Evolutionary conservation across 2,329 filamentous ascomycete species (phyloP).

Genomic region (Coniochaeta sp.): DNA sequence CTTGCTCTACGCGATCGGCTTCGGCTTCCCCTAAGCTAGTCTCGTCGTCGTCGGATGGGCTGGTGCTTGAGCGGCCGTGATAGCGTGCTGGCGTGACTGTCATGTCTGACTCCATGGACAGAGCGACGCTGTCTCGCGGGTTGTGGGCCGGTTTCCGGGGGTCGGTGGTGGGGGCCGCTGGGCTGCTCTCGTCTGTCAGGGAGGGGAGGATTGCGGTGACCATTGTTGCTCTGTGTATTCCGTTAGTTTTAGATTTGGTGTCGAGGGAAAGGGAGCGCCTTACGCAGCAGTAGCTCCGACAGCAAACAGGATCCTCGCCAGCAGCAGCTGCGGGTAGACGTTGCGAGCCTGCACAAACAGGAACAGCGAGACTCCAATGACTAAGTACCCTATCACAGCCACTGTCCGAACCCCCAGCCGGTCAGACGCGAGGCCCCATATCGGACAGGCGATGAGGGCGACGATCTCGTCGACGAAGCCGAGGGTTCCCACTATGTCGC

Average conservation of each 20-base stretch:
- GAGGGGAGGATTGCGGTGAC: conserved; percentile 88
- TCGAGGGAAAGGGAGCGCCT: too few species aligned
- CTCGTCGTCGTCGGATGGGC: neutral
- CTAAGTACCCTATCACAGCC: conserved; percentile 69
- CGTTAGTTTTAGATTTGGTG: too few species aligned
- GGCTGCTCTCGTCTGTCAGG: conserved; percentile 45
- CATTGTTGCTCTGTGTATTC: conserved; percentile 67
- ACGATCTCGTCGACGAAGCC: conserved; percentile 82
- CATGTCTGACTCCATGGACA: conserved; percentile 65
- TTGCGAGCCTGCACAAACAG: conserved; percentile 80
- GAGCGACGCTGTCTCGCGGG: conserved; percentile 51
- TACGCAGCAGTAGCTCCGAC: conserved; percentile 83
- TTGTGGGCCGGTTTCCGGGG: conserved; percentile 28
- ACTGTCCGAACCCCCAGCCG: conserved; percentile 67
- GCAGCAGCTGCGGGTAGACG: conserved; percentile 80
- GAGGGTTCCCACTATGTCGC: conserved; percentile 75
- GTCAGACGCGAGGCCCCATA: conserved; percentile 74
- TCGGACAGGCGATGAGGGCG: conserved; percentile 70
- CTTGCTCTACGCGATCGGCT: conserved; percentile 13
- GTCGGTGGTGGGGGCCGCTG: conserved; percentile 12
- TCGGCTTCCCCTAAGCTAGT: conserved; percentile 5
- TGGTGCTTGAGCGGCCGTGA: conserved; percentile 7
- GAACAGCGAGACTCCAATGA: conserved; percentile 71
- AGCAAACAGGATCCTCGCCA: conserved; percentile 82
- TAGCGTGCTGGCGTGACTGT: conserved; percentile 67